Conservation (phyloP, 768 basidiomycete species). For the Mycena olivaceomarginata region DNA sequence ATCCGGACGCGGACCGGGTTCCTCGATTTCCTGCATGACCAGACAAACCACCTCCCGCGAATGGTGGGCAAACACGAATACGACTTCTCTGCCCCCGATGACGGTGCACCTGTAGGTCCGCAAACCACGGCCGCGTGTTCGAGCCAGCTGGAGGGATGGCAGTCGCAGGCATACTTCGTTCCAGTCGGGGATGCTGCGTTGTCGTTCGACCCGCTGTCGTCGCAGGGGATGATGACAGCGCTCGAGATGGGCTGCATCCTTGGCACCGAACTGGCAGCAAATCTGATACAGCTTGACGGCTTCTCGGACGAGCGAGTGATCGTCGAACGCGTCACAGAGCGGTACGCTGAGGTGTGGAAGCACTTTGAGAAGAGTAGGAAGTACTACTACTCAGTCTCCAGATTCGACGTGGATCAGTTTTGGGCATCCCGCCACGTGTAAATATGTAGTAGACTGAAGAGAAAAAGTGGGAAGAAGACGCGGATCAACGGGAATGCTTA, state of each 20-base stretch:
- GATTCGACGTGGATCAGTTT: slow-evolving; percentile 28
- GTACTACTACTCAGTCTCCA: slow-evolving; percentile 28
- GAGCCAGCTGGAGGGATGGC: slow-evolving; percentile 48
- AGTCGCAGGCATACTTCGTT: slow-evolving; percentile 48
- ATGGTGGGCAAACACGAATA: slow-evolving; percentile 48
- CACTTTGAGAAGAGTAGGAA: slow-evolving; percentile 22
- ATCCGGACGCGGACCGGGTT: slow-evolving; percentile 52
- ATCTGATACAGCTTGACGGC: slow-evolving; percentile 27
- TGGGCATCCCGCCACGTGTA: slow-evolving; percentile 33
- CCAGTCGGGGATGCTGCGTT: slow-evolving; percentile 62
- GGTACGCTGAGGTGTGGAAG: slow-evolving; percentile 33
- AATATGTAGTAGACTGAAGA: neutral
- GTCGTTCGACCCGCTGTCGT: slow-evolving; percentile 62
- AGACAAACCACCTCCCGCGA: slow-evolving; percentile 48
- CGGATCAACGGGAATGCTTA: too few species aligned
- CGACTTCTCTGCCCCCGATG: slow-evolving; percentile 47
- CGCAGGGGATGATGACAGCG: slow-evolving; percentile 62
- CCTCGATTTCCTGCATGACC: slow-evolving; percentile 50
- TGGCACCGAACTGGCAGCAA: slow-evolving; percentile 46
- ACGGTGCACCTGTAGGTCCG: slow-evolving; percentile 16
- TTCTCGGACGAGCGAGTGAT: slow-evolving; percentile 26
- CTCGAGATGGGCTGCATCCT: slow-evolving; percentile 53
- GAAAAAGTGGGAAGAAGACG: too few species aligned
- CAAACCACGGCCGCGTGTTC: slow-evolving; percentile 51
- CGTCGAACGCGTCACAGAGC: slow-evolving; percentile 20